Evolutionary conservation across 2,329 filamentous ascomycete genomes (phyloP).

Genomic region (Neonectria neomacrospora): DNA sequence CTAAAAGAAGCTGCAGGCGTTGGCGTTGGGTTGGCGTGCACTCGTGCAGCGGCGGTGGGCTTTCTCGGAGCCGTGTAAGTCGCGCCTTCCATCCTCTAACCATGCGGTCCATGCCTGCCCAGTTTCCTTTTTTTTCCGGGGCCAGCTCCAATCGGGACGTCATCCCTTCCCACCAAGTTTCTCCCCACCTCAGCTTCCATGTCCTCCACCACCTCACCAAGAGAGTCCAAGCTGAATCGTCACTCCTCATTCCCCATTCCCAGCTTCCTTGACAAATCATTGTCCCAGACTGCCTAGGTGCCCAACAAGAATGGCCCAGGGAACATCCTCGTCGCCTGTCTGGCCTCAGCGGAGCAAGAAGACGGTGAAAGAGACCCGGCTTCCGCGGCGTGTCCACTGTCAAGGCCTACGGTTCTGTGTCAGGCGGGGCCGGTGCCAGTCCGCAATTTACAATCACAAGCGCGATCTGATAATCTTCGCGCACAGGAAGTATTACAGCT

Average conservation of each 20-base stretch:
- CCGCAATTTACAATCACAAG: not conserved
- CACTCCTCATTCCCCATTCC: not conserved
- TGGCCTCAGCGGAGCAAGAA: not conserved
- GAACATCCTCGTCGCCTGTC: not conserved
- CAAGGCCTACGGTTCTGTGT: not conserved
- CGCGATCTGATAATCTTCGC: slow-evolving; percentile 4
- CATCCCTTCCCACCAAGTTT: slow-evolving; percentile 19
- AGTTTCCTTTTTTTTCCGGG: slow-evolving; percentile 10
- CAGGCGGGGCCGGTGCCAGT: not conserved
- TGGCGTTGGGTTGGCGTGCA: slow-evolving; percentile 5
- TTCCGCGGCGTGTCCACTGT: not conserved
- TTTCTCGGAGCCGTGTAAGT: slow-evolving; percentile 17
- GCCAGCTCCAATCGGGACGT: slow-evolving; percentile 22
- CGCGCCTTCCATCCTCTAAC: slow-evolving; percentile 17
- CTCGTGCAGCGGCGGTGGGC: not conserved
- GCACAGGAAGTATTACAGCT: not conserved
- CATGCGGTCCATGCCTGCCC: slow-evolving; percentile 1
- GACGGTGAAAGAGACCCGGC: slow-evolving; percentile 2
- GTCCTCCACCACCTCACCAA: slow-evolving; percentile 1
- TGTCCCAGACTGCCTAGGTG: not conserved
- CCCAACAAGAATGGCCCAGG: too few relatives aligned
- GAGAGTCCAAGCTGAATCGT: not conserved
- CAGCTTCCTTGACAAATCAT: slow-evolving; percentile 18
- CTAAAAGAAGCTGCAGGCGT: slow-evolving; percentile 15
- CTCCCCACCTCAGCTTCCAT: slow-evolving; percentile 17